Percentiles rank a stretch among this genome's conserved stretches.
These are phyloP conservation scores for Cryptococcus hybrid DNA, from an alignment of 1,284 basidiomycete genomes.

Conservation along the genomic window DNA sequence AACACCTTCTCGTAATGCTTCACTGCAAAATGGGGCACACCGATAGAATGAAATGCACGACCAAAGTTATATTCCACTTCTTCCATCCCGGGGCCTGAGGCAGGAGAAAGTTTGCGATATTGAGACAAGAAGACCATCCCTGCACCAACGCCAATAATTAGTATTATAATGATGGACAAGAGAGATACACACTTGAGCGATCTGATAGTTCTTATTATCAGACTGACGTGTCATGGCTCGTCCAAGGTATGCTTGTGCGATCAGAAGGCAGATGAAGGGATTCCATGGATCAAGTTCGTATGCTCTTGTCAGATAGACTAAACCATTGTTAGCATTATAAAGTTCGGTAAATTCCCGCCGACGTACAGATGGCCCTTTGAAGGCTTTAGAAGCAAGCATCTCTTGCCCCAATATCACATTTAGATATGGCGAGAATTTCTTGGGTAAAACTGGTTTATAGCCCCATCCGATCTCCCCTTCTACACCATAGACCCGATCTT, in stretches of 20 bases:
- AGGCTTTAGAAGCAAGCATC: constrained; percentile 78
- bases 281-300: constrained; percentile 81
- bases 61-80: constrained; percentile 93
- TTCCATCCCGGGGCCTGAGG: constrained; percentile 53
- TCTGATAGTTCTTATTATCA: constrained; percentile 85
- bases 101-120: constrained; percentile 62
- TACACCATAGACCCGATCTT: neutral
- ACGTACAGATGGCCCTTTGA: constrained; percentile 85
- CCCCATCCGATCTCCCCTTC: neutral
- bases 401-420: constrained; percentile 84
- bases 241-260: constrained; percentile 80
- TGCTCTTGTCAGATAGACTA: constrained; percentile 84
- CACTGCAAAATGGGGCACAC: constrained; percentile 73
- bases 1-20: constrained; percentile 79
- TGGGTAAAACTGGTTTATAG: constrained; percentile 54
- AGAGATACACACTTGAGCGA: constrained; percentile 62
- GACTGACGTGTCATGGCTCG: constrained; percentile 89
- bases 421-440: constrained; percentile 68
- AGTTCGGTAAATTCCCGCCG: neutral
- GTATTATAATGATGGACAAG: neutral
- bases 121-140: constrained; percentile 75
- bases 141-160: constrained; percentile 38
- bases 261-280: constrained; percentile 75
- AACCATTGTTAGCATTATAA: constrained; percentile 1
- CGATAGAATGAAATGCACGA: constrained; percentile 83